Base-by-base conservation (phyloP, 306 rosid species). In the Cyamopsis tetragonoloba region DNA sequence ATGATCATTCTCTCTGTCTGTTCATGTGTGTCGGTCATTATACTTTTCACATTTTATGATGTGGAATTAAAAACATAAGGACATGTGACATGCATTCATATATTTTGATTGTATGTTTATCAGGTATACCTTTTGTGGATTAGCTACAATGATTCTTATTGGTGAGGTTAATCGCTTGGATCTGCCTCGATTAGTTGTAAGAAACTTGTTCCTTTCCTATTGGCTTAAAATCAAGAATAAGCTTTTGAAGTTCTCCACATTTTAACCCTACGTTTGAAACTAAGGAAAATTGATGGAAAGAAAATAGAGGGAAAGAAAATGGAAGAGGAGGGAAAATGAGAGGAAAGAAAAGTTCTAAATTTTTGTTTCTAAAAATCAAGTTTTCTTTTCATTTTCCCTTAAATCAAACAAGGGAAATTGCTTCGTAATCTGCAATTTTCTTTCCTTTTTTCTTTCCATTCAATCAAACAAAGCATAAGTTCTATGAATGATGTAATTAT, bases 51-150 rank as follows among this genome's bases (percentile, higher is more conserved):
- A 3, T n/a, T n/a, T n/a, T n/a, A 23, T 51, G 26, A 70, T 42
- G 35, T 53, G 47, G 68, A 68, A 66, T 30, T 37, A 39, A 47
- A 70, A 66, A 38, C 48, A 32, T 37, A 22, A 38, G 42, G 44
- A 30, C 4, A 17, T 30, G 17, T 15, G 24, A 23, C 10, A 53
- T 19, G 19, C 41, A 55, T 57, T 86, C 31, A 5, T 62, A 49
- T 10, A 41, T 56, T 61, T 59, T 47, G 60, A 50, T 34, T 30
- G 8, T 54, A 57, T 65, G 37, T 72, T 74, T 68, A 55, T 75
- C 68, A 92, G 96, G 86, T 92, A 92, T 76, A 86, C 98, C 71
- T 92, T 79, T 68, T 92, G 96, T 70, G 98, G 98, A 44, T 79
- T 92, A 50, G 98, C 98, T 75, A 46, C 96, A 23, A 84, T 92